Conservation (phyloP, 257 asterid genomes). For the Henckelia pumila region DNA sequence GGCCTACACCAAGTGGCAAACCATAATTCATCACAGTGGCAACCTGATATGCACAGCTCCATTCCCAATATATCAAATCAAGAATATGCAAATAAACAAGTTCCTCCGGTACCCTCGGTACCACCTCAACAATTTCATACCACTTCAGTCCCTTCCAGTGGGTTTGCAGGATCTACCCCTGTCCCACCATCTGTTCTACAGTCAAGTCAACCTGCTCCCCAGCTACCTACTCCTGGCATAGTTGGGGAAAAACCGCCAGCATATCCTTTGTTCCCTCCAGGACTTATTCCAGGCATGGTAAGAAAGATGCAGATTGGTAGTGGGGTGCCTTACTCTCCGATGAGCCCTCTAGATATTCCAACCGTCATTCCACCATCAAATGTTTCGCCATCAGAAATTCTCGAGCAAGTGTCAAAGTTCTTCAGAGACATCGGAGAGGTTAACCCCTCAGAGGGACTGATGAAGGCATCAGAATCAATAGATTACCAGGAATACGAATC, state of each 20-base stretch:
- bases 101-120: constrained; percentile 48
- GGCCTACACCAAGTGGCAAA: constrained; percentile 44
- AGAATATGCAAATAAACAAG: constrained; percentile 52
- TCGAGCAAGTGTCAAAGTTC: constrained; percentile 85
- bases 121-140: constrained; percentile 65
- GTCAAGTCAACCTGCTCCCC: constrained; percentile 42
- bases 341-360: constrained; percentile 97
- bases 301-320: constrained; percentile 98
- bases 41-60: constrained; percentile 45
- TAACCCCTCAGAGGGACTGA: constrained; percentile 89
- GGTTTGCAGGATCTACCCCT: constrained; percentile 47
- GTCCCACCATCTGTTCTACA: constrained; percentile 51
- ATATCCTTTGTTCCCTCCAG: constrained; percentile 91
- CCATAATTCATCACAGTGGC: constrained; percentile 52
- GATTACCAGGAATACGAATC: constrained; percentile 62
- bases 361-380: constrained; percentile 85
- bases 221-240: constrained; percentile 36
- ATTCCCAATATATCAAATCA: constrained; percentile 45
- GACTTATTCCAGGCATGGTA: constrained; percentile 98
- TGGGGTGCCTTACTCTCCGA: constrained; percentile 95
- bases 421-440: constrained; percentile 89
- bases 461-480: constrained; percentile 52
- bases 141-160: constrained; percentile 45
- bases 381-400: constrained; percentile 69
- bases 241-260: constrained; percentile 75